Conservation (phyloP, 352 stramenopile genomes). For the Phytophthora vignae region DNA sequence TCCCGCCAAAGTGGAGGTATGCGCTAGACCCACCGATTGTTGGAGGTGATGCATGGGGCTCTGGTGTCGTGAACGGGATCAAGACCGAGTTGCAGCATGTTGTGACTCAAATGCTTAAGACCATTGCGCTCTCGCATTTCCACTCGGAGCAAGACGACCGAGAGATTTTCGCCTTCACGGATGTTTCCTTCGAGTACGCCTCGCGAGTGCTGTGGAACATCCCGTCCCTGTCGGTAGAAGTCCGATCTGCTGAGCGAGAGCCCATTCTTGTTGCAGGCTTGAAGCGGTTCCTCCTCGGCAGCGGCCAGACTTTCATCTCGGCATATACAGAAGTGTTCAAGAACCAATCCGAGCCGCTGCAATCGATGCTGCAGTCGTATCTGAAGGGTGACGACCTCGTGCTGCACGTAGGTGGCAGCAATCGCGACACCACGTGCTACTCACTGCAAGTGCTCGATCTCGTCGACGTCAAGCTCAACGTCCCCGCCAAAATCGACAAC, state of each 20-base stretch:
- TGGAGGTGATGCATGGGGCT: conserved; percentile 15
- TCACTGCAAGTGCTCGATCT: conserved; percentile 76
- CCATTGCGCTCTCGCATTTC: conserved; percentile 77
- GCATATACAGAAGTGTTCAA: conserved; percentile 78
- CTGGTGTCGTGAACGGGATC: conserved; percentile 42
- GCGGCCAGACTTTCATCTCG: conserved; percentile 80
- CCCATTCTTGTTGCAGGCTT: conserved; percentile 74
- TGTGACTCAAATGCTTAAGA: conserved; percentile 73
- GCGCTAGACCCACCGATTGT: conserved; percentile 29
- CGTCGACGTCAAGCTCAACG: conserved; percentile 63
- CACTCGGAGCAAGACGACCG: conserved; percentile 62
- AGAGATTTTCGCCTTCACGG: conserved; percentile 83
- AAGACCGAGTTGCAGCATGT: conserved; percentile 65
- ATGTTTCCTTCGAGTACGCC: conserved; percentile 76
- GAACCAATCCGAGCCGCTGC: conserved; percentile 65
- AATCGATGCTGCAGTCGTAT: conserved; percentile 76
- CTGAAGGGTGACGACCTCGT: conserved; percentile 67
- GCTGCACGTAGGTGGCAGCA: conserved; percentile 65
- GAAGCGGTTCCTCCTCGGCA: conserved; percentile 73
- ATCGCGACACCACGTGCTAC: conserved; percentile 61
- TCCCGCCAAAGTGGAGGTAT: conserved; percentile 26
- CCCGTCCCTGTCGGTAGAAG: conserved; percentile 65
- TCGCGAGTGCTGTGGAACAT: conserved; percentile 81
- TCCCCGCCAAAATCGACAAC: conserved; percentile 78
- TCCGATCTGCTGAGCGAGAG: conserved; percentile 47